Conservation (phyloP, 1,284 basidiomycete species). For the Porodaedalea pini region DNA sequence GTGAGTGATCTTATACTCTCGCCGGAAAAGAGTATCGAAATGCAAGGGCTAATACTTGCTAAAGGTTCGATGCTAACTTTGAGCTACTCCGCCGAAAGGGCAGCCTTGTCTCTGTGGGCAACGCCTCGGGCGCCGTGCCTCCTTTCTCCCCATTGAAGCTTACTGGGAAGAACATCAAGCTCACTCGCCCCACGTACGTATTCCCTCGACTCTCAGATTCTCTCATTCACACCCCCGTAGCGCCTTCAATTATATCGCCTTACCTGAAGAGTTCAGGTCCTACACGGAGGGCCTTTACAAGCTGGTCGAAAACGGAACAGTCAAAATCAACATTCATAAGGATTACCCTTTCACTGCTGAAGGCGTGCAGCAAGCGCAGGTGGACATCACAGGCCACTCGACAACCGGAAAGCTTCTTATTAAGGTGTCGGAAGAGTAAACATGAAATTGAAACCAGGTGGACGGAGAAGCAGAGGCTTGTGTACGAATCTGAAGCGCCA, state of each 20-base stretch:
- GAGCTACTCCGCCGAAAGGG: constrained; percentile 77
- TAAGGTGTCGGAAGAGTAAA: constrained; percentile 42
- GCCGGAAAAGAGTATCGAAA: background rate
- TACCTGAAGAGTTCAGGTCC: constrained; percentile 64
- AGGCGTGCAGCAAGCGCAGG: constrained; percentile 75
- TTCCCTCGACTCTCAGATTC: background rate
- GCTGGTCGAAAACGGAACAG: constrained; percentile 52
- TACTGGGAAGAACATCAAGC: constrained; percentile 78
- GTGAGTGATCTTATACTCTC: constrained; percentile 37
- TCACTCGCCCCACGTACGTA: constrained; percentile 70
- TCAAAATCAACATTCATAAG: constrained; percentile 73
- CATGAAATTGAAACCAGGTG: background rate
- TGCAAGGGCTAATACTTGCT: background rate
- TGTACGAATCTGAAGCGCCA: background rate
- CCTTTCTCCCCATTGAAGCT: constrained; percentile 77
- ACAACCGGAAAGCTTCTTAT: constrained; percentile 83
- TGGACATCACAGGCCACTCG: constrained; percentile 73
- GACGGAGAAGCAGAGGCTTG: background rate
- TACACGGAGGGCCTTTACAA: constrained; percentile 70
- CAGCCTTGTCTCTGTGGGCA: constrained; percentile 86
- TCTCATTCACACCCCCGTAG: constrained; percentile 32
- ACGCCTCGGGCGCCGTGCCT: constrained; percentile 79
- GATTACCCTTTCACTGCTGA: constrained; percentile 84
- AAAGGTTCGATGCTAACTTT: constrained; percentile 80
- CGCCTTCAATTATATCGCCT: constrained; percentile 64